Base-by-base conservation (phyloP, 148 eudicot genomes). In the Nyssa sinensis region DNA sequence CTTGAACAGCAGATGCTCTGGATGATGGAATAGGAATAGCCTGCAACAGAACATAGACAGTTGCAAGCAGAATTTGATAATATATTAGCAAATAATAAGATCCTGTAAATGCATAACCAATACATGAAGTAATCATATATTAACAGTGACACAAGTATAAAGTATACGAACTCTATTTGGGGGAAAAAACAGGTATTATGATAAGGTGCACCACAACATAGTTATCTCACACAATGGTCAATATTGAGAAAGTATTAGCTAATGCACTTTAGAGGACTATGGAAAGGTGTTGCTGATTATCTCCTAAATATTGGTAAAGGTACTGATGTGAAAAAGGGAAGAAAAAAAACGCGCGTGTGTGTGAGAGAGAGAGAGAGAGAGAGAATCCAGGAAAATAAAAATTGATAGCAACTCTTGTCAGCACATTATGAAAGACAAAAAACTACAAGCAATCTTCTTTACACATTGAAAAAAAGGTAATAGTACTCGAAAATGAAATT, bases 1-100 rank as follows among this genome's bases (percentile, higher is more conserved):
- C 84, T 79, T 87, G 87, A 72, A 85, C 82, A 59, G 81, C 72
- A 72, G 97, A 81, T 74, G 84, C 90, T 77, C 77, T 94, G 53
- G 90, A 74, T 25, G 82, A 81, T 32, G 95, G 98, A 81, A 94
- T 73, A 60, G 98, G 98, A 80, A 94, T 78, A 81, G 81, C 95
- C 98, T 94, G 86, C 81, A 77, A 67, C n/a, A 79, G 69, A 63
- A 60, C 57, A 12, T 65, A 14, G 51, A 55, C 39, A 29, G 41
- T 33, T 32, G 17, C n/a, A 37, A 74, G 35, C 23, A 63, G 0
- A 44, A 33, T 21, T 62, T 17, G 60, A 35, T 68, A 28, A 37
- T 57, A 25, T 47, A 64, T n/a, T 39, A 59, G 31, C 25, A 71
- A 59, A 29, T 14, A 71, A 35, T 35, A 27, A 19, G 41, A n/a